A percentile compares a stretch with the other conserved stretches of the same genome.
These are phyloP conservation scores for Blastobotrys persicus DNA, from an alignment of 1,139 yeast species.

Conservation along the genomic window DNA sequence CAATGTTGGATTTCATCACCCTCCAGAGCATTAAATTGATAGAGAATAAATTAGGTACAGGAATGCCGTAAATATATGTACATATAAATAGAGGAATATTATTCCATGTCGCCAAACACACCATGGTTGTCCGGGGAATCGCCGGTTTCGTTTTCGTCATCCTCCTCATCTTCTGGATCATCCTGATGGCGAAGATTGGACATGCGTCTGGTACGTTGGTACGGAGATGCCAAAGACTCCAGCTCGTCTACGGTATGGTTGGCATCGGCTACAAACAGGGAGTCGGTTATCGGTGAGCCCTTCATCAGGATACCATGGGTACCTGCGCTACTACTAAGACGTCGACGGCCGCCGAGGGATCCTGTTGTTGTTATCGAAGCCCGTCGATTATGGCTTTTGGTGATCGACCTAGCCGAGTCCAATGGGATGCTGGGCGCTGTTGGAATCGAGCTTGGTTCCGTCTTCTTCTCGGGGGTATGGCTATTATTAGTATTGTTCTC, in stretches of 20 bases:
- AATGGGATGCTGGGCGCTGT: conserved; percentile 10
- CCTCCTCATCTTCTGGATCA: conserved; percentile 20
- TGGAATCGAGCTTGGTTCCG: conserved; percentile 7
- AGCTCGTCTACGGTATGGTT: conserved; percentile 21
- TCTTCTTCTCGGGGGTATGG: conserved; percentile 1
- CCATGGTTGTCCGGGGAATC: conserved; percentile 7
- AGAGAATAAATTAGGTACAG: background rate
- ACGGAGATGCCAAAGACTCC: conserved; percentile 26
- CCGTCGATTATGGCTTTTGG: background rate
- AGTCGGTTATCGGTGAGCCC: conserved; percentile 14
- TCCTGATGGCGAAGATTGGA: conserved; percentile 24
- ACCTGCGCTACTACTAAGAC: conserved; percentile 5
- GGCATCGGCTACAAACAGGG: conserved; percentile 14
- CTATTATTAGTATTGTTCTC: conserved; percentile 12
- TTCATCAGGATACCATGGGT: background rate
- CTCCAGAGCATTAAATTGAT: background rate
- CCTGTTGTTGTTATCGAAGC: background rate
- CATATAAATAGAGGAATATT: background rate
- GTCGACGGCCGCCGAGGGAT: background rate
- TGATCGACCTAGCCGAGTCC: conserved; percentile 4
- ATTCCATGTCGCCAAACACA: conserved; percentile 8
- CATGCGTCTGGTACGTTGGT: conserved; percentile 25
- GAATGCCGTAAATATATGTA: background rate
- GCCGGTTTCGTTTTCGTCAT: conserved; percentile 18
- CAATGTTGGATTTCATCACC: no score